Conservation (phyloP, 495 filamentous ascomycete genomes). For the Elasticomyces elasticus region DNA sequence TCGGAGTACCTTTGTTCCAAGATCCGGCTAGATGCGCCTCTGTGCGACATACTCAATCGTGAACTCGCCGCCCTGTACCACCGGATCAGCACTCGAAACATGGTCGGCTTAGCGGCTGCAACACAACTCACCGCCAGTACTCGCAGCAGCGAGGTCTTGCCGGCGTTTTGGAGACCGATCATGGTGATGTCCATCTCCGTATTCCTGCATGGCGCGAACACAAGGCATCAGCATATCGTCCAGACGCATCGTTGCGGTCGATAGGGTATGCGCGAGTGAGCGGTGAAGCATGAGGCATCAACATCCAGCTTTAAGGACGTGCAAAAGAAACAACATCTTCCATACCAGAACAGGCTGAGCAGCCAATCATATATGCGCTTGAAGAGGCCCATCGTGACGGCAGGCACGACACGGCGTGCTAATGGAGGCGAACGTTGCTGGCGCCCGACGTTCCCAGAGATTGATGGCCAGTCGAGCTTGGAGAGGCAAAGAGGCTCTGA, state of each 20-base stretch:
- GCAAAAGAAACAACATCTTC: constrained; percentile 22
- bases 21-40: constrained; percentile 1
- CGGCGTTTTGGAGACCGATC: constrained; percentile 97
- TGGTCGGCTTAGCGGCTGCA: constrained; percentile 14
- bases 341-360: constrained; percentile 95
- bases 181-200: constrained; percentile 99
- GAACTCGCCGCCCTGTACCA: constrained; percentile 82
- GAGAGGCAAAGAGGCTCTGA: not conserved
- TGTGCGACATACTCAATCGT: constrained; percentile 80
- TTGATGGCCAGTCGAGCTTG: constrained; percentile 9
- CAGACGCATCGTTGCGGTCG: not conserved
- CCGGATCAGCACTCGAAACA: constrained; percentile 21
- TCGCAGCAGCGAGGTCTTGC: constrained; percentile 88
- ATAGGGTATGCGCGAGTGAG: not conserved
- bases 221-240: constrained; percentile 20
- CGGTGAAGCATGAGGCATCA: too few relatives aligned
- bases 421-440: constrained; percentile 11
- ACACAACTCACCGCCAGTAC: constrained; percentile 73
- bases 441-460: constrained; percentile 6
- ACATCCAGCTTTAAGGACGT: not conserved
- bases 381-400: constrained; percentile 76
- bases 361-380: constrained; percentile 96
- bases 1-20: not conserved
- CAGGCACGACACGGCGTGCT: not conserved
- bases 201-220: constrained; percentile 50